A percentile compares a stretch with the other conserved stretches of the same genome.
phyloP scores from a whole-genome alignment of 2,329 filamentous ascomycete genomes.

The Aspergillus clavatus region DNA sequence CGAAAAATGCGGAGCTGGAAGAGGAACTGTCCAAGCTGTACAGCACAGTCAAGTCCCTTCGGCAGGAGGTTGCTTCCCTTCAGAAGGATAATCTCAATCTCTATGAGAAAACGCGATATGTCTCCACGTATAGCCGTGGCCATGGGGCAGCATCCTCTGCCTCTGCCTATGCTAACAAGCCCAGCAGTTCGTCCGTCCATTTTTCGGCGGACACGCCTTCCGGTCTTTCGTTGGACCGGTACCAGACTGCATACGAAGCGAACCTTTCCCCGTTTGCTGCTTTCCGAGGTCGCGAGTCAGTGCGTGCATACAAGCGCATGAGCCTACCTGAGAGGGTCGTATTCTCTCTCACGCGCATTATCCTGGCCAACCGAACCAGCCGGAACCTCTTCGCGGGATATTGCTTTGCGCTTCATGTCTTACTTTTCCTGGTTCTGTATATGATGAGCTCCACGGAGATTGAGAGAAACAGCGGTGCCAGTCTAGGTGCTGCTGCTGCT shows the following conservation, averaged over 20 bases:
- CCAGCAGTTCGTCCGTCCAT: slow-evolving; percentile 68
- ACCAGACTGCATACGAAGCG: slow-evolving; percentile 87
- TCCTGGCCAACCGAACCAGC: slow-evolving; percentile 83
- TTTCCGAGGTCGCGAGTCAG: slow-evolving; percentile 88
- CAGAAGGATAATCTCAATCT: slow-evolving; percentile 95
- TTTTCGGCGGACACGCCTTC: slow-evolving; percentile 57
- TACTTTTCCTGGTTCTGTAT: slow-evolving; percentile 84
- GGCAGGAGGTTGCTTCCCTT: slow-evolving; percentile 83
- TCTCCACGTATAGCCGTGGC: slow-evolving; percentile 83
- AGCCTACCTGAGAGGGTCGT: slow-evolving; percentile 83
- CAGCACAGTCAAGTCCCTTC: slow-evolving; percentile 73
- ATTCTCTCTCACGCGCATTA: slow-evolving; percentile 84
- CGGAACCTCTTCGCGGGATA: slow-evolving; percentile 92
- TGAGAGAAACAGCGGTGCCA: slow-evolving; percentile 57
- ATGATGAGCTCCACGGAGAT: slow-evolving; percentile 69
- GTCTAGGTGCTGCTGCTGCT: slow-evolving; percentile 40
- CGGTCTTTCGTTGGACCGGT: slow-evolving; percentile 71
- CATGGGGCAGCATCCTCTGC: slow-evolving; percentile 58
- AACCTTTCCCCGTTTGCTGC: slow-evolving; percentile 94
- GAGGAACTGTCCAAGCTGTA: slow-evolving; percentile 82
- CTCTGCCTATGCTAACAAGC: slow-evolving; percentile 58
- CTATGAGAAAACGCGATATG: slow-evolving; percentile 96
- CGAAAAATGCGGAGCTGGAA: slow-evolving; percentile 87
- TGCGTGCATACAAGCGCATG: slow-evolving; percentile 88
- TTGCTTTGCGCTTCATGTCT: slow-evolving; percentile 78